Conservation (phyloP, 257 asterid genomes). For the Penstemon newberryi region DNA sequence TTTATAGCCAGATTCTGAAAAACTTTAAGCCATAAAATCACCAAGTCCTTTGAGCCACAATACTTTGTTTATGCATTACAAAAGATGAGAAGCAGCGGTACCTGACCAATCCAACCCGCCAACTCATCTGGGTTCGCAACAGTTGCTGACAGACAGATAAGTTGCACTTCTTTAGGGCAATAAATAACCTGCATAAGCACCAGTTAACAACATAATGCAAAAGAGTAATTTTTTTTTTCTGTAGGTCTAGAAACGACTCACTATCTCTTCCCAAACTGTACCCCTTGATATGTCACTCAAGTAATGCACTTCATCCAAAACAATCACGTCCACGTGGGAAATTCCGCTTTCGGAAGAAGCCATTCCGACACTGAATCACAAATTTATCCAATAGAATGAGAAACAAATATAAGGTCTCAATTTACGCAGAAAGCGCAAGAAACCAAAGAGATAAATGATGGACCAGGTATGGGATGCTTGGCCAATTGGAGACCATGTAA, state of each 20-base stretch:
- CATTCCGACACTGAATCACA: constrained; percentile 71
- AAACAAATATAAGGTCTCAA: constrained; percentile 17
- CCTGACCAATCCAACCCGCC: constrained; percentile 99
- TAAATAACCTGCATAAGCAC: constrained; percentile 72
- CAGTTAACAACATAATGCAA: constrained; percentile 33
- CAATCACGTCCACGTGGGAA: constrained; percentile 91
- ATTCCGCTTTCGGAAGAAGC: constrained; percentile 82
- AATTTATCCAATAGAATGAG: constrained; percentile 20
- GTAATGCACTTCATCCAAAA: constrained; percentile 99
- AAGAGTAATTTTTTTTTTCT: constrained; percentile 23
- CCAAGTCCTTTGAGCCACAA: constrained; percentile 17
- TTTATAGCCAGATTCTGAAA: not conserved
- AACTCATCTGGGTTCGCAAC: constrained; percentile 97
- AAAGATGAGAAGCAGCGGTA: constrained; percentile 40
- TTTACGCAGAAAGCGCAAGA: constrained; percentile 8
- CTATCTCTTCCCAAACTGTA: constrained; percentile 99
- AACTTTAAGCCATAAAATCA: constrained; percentile 13
- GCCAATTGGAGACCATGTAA: constrained; percentile 6
- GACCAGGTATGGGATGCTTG: constrained; percentile 13
- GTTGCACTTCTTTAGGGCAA: constrained; percentile 96
- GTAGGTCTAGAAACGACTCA: constrained; percentile 47
- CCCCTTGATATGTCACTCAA: constrained; percentile 97
- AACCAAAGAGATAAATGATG: constrained; percentile 1
- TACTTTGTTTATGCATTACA: constrained; percentile 23
- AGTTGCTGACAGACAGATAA: constrained; percentile 95